These are phyloP conservation scores for Tulasnella calospora DNA, from an alignment of 768 basidiomycete genomes.

Conservation along the genomic window DNA sequence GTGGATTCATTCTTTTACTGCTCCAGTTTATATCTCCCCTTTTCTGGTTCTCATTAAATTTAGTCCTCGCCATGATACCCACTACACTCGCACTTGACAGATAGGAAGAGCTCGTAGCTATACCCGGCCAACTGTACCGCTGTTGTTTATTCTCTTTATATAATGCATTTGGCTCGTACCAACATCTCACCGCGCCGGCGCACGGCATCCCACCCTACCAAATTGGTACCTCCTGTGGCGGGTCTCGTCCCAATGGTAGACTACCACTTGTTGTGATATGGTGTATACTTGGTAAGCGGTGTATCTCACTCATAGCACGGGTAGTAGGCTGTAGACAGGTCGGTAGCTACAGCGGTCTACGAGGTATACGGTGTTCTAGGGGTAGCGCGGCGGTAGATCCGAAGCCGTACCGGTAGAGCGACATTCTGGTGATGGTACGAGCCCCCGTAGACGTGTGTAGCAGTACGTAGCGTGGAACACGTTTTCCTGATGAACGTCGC, in stretches of 20 bases:
- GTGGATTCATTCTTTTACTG: background rate
- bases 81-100: no score
- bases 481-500: background rate
- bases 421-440: background rate
- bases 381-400: background rate
- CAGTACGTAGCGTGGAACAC: background rate
- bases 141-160: no score
- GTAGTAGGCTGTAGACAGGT: background rate
- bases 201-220: no score
- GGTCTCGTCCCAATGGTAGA: background rate
- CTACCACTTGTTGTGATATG: background rate
- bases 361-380: background rate
- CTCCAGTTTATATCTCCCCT: background rate
- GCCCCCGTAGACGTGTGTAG: background rate
- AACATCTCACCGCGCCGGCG: no score
- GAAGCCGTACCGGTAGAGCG: background rate
- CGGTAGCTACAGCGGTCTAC: background rate
- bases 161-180: no score
- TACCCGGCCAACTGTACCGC: no score
- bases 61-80: no score
- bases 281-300: background rate
- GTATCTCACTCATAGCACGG: background rate
- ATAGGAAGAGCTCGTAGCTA: no score
- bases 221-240: background rate
- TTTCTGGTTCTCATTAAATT: background rate